Percentiles rank a stretch among this genome's conserved stretches.
phyloP scores from a whole-genome alignment of 2,329 filamentous ascomycete species.

The Cordyceps tenuipes region DNA sequence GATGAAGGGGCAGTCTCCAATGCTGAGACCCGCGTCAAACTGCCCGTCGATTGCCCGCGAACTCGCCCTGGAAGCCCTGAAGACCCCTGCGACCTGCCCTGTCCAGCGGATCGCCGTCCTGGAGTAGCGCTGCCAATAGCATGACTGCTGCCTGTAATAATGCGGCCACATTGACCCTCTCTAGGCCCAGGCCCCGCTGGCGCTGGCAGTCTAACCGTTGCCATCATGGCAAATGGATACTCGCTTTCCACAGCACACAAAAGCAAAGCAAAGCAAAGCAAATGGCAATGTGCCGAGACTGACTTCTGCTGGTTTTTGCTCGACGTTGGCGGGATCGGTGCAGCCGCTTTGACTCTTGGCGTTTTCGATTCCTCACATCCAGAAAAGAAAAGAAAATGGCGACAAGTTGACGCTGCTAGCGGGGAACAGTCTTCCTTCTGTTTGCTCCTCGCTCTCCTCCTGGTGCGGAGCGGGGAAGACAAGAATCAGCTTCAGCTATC shows the following conservation, averaged over 20 bases:
- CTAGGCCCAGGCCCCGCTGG: neutral
- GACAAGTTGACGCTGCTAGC: too few relatives aligned
- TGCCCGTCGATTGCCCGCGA: neutral
- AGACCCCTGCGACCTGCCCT: neutral
- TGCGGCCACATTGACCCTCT: neutral
- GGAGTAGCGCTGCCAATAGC: neutral
- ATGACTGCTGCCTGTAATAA: neutral
- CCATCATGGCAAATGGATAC: slow-evolving; percentile 1
- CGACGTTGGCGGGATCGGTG: neutral
- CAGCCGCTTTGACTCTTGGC: neutral
- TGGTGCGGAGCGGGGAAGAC: neutral
- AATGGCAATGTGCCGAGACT: neutral
- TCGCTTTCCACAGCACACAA: neutral
- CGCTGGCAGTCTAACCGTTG: slow-evolving; percentile 1
- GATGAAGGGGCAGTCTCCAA: neutral
- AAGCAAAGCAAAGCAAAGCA: neutral
- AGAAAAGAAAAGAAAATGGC: too few relatives aligned
- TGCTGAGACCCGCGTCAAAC: neutral
- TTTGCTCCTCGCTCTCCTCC: neutral
- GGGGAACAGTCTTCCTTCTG: neutral
- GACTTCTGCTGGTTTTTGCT: neutral
- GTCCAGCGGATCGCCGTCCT: neutral
- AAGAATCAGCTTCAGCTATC: neutral
- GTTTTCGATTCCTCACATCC: too few relatives aligned
- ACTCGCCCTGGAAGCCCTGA: neutral